Base-by-base conservation (phyloP, 768 basidiomycete genomes). In the Tremella mesenterica region DNA sequence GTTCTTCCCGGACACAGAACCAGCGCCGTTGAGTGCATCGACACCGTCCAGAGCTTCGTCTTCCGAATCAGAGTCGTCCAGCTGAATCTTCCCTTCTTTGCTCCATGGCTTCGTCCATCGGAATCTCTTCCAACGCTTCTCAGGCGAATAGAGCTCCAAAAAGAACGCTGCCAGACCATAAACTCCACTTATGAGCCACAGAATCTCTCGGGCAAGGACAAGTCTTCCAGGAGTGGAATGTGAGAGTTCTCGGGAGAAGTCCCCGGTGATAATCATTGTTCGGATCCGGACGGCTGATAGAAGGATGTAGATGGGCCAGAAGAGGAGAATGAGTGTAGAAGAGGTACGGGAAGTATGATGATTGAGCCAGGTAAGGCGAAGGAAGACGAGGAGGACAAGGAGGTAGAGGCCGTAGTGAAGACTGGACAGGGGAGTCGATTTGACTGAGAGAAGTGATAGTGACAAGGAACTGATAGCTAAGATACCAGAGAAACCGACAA, bases 261-360 rank as follows among this genome's bases (percentile, higher is more conserved):
- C 21, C 39, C 60, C 51, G 44, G 64, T 58, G 36, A 69, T 53
- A 33, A 73, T 59, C 55, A 62, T 57, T 0, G 89, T 86, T 6
- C 88, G 79, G 0, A 81, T 75, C 79, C 84, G 82, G 4, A 86
- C 68, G 10, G 73, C 62, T 0, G 81, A 60, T 0, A 74, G 75
- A 14, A 77, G 18, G 12, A 80, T 46, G 60, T 88, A 86, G 8
- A 79, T 47, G 0, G 88, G 87, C 85, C 87, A 93, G 73, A 88
- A 92, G 44, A 92, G 69, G 9, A 95, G 79, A 31, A 90, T 73
- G 12, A 82, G 66, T 1, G 85, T 77, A 0, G 87, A 88, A 0
- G 90, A 85, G 8, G 79, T 77, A 16, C 82, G 80, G 0, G 83
- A 79, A 14, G 83, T 81, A 31, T 80, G 80, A 69, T 91, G 87